These are phyloP conservation scores for Trametes pubescens DNA, from an alignment of 1,284 basidiomycete species.

Conservation along the genomic window DNA sequence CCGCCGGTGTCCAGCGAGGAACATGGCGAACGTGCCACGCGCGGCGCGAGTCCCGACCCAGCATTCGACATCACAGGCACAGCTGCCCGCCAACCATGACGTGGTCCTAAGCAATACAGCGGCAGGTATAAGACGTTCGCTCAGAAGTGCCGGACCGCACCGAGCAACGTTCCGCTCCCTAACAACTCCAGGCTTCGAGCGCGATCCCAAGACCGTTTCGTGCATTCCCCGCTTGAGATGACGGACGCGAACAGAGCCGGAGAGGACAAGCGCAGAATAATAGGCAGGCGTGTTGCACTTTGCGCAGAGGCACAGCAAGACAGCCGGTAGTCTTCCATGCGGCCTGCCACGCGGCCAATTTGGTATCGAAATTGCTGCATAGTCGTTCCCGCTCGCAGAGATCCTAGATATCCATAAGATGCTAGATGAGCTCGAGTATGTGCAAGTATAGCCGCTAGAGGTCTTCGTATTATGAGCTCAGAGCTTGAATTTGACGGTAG, in stretches of 20 bases:
- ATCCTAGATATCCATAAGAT: neutral
- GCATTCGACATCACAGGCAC: constrained; percentile 22
- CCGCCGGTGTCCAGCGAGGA: neutral
- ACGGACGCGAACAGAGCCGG: neutral
- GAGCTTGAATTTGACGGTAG: neutral
- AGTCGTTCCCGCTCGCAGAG: neutral
- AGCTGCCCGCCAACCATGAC: neutral
- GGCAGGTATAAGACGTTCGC: neutral
- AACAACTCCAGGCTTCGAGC: neutral
- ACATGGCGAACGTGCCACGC: neutral
- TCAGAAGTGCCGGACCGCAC: neutral
- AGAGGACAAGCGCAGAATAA: neutral
- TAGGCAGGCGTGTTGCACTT: constrained; percentile 5
- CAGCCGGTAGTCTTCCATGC: neutral
- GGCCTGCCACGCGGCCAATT: neutral
- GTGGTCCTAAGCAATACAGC: neutral
- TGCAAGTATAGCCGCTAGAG: neutral
- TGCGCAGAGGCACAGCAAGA: neutral
- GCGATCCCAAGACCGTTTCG: neutral
- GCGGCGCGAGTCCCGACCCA: no score
- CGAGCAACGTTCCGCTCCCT: neutral
- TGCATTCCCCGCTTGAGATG: neutral
- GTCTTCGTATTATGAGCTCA: no score
- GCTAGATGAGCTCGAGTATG: neutral
- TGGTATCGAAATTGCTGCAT: neutral